Base-by-base conservation (phyloP, 2,329 filamentous ascomycete genomes). In the Cyphellophora europaea region DNA sequence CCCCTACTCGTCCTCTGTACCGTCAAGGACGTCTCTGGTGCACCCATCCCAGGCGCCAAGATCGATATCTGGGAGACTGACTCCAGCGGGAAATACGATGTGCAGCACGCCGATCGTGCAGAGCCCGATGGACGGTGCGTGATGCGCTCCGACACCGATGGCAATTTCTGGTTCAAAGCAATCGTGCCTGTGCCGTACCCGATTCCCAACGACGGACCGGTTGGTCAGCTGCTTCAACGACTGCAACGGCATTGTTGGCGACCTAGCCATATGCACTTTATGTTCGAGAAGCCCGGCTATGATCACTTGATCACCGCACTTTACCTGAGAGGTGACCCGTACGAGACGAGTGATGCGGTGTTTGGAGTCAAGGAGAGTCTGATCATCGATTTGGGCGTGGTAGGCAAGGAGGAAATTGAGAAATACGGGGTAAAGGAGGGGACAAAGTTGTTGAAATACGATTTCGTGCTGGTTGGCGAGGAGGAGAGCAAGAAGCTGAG, bases 1-100 rank as follows among this genome's bases (percentile, higher is more conserved):
- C 73, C 79, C 0, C 71, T 84, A 44, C 69, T 89, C 11, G 79
- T 82, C 4, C 54, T 86, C n/a, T 87, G 83, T 63, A 80, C 69
- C 0, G 63, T 89, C 37, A 74, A 71, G 43, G 79, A 86, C 54
- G 74, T 72, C 0, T 27, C 58, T 1, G 82, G 81, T 1, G 65
- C 63, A 1, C 77, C 83, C 0, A 65, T 91, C 18, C 43, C 61
- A 2, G 74, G 66, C 30, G 82, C 79, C 18, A 83, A 78, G 53
- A 71, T 89, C 42, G 83, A 91, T 56, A 79, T 91, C 45, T 91
- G 84, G 84, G 83, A 89, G 61, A 86, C 83, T 6, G 84, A 89
- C 54, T 78, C 72, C 39, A 74, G 74, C n/a, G 84, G 84, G 6
- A 75, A 79, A 51, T 91, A 91, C 54, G 84, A 91, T 53, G 82